Conservation (phyloP, 371 early-diverging fungal species). For the Nematocida major region DNA sequence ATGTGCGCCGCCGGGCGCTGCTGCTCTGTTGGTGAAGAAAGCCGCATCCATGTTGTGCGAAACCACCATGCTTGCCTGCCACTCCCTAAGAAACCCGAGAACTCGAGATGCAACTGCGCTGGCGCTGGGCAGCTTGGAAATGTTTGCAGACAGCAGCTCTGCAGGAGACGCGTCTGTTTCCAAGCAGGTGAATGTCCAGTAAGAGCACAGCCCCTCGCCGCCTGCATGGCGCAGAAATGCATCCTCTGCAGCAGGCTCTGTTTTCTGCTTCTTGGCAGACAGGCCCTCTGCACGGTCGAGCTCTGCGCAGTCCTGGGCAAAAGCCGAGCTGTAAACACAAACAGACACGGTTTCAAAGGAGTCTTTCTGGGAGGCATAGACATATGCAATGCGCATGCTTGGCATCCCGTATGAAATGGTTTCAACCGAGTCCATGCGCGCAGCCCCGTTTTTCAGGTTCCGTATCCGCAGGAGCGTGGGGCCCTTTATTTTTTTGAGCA, state of each 20-base stretch:
- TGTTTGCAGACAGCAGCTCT: background rate
- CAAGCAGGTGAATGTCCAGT: background rate
- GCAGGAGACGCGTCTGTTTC: background rate
- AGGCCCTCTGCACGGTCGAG: background rate
- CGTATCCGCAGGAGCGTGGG: constrained; percentile 53
- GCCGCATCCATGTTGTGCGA: background rate
- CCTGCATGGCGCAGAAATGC: background rate
- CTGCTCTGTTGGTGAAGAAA: background rate
- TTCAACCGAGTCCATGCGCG: constrained; percentile 7
- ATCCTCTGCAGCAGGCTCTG: background rate
- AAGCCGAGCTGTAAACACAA: background rate
- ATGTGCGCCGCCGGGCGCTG: background rate
- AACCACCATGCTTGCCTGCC: background rate
- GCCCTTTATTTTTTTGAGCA: constrained; percentile 60
- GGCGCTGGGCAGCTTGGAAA: background rate
- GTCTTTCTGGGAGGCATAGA: constrained; percentile 23
- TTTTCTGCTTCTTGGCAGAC: background rate
- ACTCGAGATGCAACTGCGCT: background rate
- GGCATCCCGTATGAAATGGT: constrained; percentile 12
- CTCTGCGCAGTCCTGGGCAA: background rate
- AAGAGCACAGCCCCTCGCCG: background rate
- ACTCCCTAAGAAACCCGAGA: background rate
- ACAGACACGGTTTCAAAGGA: constrained; percentile 40
- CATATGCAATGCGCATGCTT: constrained; percentile 19
- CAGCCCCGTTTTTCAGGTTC: constrained; percentile 5